Conservation (phyloP, 2,329 filamentous ascomycete species). For the Calonectria leucothoes region DNA sequence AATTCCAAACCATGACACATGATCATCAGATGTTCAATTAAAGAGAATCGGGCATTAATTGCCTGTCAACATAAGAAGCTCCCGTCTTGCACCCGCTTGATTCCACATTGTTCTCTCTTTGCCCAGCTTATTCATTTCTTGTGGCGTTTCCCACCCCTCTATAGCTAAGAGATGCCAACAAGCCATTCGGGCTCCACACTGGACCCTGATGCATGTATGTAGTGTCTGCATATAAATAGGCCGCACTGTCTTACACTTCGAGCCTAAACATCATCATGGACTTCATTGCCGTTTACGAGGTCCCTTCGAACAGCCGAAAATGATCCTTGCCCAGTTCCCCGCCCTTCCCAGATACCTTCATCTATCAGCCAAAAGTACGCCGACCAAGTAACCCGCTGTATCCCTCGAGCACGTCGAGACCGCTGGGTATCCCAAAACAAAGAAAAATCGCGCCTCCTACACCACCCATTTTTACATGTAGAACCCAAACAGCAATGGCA, state of each 20-base stretch:
- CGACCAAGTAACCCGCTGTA: conserved; percentile 6
- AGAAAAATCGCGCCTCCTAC: conserved; percentile 18
- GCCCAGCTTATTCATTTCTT: background rate
- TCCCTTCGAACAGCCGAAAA: conserved; percentile 8
- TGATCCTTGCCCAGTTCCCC: conserved; percentile 1
- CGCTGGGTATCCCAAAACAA: conserved; percentile 16
- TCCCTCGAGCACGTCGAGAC: background rate
- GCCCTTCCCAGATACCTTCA: conserved; percentile 2
- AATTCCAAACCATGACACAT: background rate
- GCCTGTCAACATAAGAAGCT: background rate
- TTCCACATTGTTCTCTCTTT: background rate
- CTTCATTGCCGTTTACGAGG: conserved; percentile 19
- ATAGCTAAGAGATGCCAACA: background rate
- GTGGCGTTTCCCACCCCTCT: background rate
- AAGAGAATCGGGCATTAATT: background rate
- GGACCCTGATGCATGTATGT: background rate
- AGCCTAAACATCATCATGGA: conserved; percentile 12
- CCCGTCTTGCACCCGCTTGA: background rate
- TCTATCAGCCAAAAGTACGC: conserved; percentile 18
- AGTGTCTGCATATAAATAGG: background rate
- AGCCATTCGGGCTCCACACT: background rate
- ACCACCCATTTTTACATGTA: conserved; percentile 27
- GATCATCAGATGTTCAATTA: background rate
- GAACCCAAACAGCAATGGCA: conserved; percentile 34
- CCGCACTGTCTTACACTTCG: background rate